Evolutionary conservation across 1,284 basidiomycete species (phyloP).

Genomic region (Boletus holoroseus): DNA sequence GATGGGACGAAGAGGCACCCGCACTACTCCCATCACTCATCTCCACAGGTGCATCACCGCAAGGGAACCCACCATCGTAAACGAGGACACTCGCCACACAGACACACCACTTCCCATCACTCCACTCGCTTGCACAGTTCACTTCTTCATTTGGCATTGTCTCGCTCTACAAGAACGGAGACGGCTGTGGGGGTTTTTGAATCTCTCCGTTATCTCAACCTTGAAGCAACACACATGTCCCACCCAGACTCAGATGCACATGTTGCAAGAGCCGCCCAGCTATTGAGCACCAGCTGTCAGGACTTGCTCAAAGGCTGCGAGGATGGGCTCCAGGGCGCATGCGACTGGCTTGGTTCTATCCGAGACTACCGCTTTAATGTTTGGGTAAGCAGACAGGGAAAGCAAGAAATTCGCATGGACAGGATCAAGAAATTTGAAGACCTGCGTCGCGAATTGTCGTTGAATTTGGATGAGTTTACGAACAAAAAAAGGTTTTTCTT

Average conservation of each 20-base stretch:
- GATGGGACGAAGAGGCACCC: neutral
- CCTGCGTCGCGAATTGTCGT: conserved; percentile 39
- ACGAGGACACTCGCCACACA: conserved; percentile 10
- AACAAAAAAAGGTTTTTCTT: conserved; percentile 45
- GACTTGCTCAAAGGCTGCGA: conserved; percentile 50
- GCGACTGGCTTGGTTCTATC: conserved; percentile 49
- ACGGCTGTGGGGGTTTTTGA: conserved; percentile 79
- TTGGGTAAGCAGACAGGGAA: conserved; percentile 31
- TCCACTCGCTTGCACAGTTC: conserved; percentile 24
- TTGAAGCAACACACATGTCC: conserved; percentile 57
- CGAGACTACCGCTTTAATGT: conserved; percentile 39
- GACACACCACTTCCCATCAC: conserved; percentile 16
- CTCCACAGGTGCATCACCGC: conserved; percentile 19
- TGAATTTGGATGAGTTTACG: conserved; percentile 45
- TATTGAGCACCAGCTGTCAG: conserved; percentile 55
- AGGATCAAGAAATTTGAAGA: conserved; percentile 38
- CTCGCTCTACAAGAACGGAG: conserved; percentile 37
- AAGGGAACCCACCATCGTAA: conserved; percentile 26
- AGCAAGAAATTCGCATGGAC: conserved; percentile 33
- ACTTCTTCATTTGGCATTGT: conserved; percentile 29
- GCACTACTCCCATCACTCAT: conserved; percentile 4
- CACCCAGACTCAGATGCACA: conserved; percentile 50
- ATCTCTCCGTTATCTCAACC: conserved; percentile 69
- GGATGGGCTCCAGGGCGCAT: conserved; percentile 43
- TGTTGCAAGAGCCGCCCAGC: conserved; percentile 45